Evolutionary conservation across 2,329 filamentous ascomycete genomes (phyloP), one percentile per base, ranked within the genome.

Genomic region (Neopestalotiopsis sp.): DNA sequence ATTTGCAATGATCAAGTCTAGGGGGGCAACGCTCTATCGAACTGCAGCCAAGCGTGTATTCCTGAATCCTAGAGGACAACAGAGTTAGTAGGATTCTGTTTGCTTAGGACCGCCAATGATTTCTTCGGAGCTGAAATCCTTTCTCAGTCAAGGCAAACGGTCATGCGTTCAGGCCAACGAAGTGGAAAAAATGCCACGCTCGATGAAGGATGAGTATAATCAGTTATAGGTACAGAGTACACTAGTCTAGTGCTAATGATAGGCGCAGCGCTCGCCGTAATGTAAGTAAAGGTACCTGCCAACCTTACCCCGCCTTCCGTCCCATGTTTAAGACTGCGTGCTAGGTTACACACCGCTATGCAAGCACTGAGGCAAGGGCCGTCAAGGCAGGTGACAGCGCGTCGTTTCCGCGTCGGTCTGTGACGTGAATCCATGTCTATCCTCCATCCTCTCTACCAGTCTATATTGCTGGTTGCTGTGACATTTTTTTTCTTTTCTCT

Each of bases 301-400:
- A 52, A 52, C 45, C 20, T 52, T 52, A 52, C 45, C 45, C 45
- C 45, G 45, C 45, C 45, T 52, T 20, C 13, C 14, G 3, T 52
- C 45, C 42, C 42, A 49, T n/a, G n/a, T 4, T 14, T 14, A 13
- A 49, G 13, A n/a, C 58, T 30, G 59, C n/a, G 30, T n/a, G 13
- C 59, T 38, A n/a, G 62, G 42, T 49, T 65, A 65, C 40, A 65
- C 62, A 65, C 34, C 34, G 57, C 34, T 28, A 24, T 59, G 59
- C 59, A 40, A 34, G 28, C 59, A 62, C 34, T 62, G 20, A 52
- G 45, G 45, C 45, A 52, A 52, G 45, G 45, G 45, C 45, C 57
- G 20, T 14, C 17, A 30, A 28, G 28, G 57, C 57, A 65, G 62
- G 32, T 65, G 62, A 65, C 20, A 65, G 38, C 62, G 62, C 62